phyloP scores from a whole-genome alignment of 2,329 filamentous ascomycete genomes.

The Sporothrix mexicana region DNA sequence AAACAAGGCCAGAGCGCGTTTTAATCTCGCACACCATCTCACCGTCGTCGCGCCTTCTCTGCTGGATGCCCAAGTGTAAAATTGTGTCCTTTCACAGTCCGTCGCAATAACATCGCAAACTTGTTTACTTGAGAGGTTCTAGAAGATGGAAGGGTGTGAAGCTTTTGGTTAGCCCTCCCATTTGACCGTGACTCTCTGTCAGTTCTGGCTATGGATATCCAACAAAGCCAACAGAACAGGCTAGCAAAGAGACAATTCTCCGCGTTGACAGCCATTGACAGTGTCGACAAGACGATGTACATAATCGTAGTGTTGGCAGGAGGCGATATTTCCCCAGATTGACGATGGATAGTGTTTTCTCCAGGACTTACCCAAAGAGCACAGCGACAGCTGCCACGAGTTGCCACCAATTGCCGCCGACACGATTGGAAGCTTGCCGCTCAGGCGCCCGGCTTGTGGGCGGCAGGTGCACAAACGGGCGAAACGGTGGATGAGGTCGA shows the following conservation, averaged over 20 bases:
- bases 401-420: slow-evolving; percentile 6
- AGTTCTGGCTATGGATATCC: background rate
- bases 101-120: background rate
- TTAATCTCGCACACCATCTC: slow-evolving; percentile 11
- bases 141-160: background rate
- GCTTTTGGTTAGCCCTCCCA: background rate
- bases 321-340: background rate
- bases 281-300: too few species aligned
- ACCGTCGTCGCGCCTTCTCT: background rate
- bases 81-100: background rate
- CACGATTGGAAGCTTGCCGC: background rate
- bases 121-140: background rate
- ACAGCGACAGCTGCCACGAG: slow-evolving; percentile 12
- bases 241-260: slow-evolving; percentile 12
- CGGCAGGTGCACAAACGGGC: background rate
- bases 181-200: background rate
- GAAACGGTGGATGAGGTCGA: background rate
- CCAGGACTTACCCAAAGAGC: background rate
- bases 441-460: background rate
- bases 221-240: background rate
- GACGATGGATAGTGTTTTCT: background rate
- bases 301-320: too few species aligned
- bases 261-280: background rate
- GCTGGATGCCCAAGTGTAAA: background rate
- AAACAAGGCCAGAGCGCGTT: background rate